Evolutionary conservation across 1,139 yeast species (phyloP), one percentile per base, ranked within the genome.

Genomic region (Kodamaea sp.): DNA sequence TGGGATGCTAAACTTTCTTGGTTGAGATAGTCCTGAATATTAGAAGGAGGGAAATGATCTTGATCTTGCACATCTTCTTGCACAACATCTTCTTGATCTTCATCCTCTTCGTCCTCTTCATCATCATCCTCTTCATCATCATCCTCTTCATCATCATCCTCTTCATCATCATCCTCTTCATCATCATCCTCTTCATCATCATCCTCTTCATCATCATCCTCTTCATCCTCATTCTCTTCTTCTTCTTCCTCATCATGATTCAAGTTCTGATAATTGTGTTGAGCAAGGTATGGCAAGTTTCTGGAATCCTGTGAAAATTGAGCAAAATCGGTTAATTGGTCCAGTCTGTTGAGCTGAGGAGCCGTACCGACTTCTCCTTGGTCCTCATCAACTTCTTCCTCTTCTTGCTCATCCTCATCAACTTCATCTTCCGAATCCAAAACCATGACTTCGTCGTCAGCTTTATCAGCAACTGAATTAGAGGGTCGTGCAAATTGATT

Each of bases 111-210:
- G 11, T 51, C 44, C n/a, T 47, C 51, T 7, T 48, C 46, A 13
- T 38, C 55, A 6, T 53, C 43, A 4, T 60, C 60, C 9, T 53
- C 47, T 57, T 34, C 39, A 5, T 35, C 35, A 11, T 54, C 39
- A 53, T 33, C 41, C 53, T 59, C 38, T 44, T 42, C 32, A 43
- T 38, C 16, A 55, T 34, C 25, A 54, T 45, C 15, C 7, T 19
- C 29, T 11, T 31, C 34, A 15, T 20, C 26, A 8, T 20, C 26
- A 2, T 26, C 26, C 5, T 31, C 34, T 5, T 31, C 26, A 7
- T 19, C 16, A 8, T 26, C 35, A 8, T 32, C 28, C 6, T 15
- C n/a, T 6, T 26, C 25, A n/a, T 23, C 28, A 3, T 25, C 25
- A 20, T 20, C 14, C 5, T 31, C 26, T 12, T 32, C 16, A 3